Conservation (phyloP, 768 basidiomycete species). For the Sutorius australiensis region DNA sequence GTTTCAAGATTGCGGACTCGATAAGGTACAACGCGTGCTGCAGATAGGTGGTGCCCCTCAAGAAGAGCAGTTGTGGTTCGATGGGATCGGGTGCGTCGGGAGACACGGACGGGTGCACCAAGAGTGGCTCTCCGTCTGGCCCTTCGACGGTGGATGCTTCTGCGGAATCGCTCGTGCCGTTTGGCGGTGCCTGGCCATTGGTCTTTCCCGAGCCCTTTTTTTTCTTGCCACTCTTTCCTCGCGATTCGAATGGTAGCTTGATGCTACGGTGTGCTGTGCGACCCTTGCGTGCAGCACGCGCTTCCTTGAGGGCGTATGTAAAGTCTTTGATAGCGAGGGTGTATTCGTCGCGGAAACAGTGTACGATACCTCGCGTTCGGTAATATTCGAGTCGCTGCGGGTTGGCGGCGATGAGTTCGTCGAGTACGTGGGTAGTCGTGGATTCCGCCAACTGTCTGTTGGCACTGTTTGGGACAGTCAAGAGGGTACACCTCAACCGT, state of each 20-base stretch:
- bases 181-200: constrained; percentile 65
- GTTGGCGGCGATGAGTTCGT: constrained; percentile 67
- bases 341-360: constrained; percentile 85
- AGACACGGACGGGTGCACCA: constrained; percentile 68
- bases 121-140: constrained; percentile 46
- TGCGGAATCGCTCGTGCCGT: constrained; percentile 52
- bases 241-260: constrained; percentile 33
- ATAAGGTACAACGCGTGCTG: constrained; percentile 75
- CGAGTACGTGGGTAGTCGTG: constrained; percentile 71
- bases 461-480: constrained; percentile 22
- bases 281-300: constrained; percentile 66
- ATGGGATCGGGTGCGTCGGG: constrained; percentile 84
- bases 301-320: constrained; percentile 75
- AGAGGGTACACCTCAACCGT: constrained; percentile 4
- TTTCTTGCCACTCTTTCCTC: constrained; percentile 49
- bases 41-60: constrained; percentile 78
- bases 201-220: constrained; percentile 47
- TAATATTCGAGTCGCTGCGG: constrained; percentile 83
- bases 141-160: constrained; percentile 43
- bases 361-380: constrained; percentile 87
- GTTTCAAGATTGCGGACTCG: constrained; percentile 63
- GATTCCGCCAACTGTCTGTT: constrained; percentile 80
- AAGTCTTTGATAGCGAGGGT: constrained; percentile 72
- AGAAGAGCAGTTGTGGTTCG: constrained; percentile 79
- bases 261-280: constrained; percentile 50